Conservation (phyloP, 495 filamentous ascomycete species). For the Trichoderma asperelloides region DNA sequence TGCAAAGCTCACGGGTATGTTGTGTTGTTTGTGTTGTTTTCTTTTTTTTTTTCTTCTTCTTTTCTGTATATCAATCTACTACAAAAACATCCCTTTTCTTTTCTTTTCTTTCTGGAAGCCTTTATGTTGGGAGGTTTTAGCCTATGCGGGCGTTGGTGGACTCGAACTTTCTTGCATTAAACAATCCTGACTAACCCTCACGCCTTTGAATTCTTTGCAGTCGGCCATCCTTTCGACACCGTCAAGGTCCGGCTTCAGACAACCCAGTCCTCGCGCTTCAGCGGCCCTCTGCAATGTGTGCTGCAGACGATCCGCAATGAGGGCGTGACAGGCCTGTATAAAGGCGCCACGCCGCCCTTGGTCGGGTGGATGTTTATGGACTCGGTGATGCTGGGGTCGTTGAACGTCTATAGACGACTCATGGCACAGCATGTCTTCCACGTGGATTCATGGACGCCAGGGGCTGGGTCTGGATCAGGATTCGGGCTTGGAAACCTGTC, state of each 20-base stretch:
- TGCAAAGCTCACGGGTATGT: constrained; percentile 74
- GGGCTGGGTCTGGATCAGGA: neutral
- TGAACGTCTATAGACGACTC: constrained; percentile 79
- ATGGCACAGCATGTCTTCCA: constrained; percentile 73
- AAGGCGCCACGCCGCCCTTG: constrained; percentile 81
- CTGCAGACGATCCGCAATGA: constrained; percentile 73
- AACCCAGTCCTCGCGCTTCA: constrained; percentile 65
- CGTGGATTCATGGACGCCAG: constrained; percentile 31
- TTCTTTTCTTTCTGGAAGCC: neutral
- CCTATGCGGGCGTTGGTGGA: too few species aligned
- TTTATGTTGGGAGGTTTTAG: too few species aligned
- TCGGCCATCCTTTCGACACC: constrained; percentile 71
- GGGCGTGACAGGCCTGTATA: constrained; percentile 72
- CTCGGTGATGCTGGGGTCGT: constrained; percentile 82
- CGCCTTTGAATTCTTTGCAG: constrained; percentile 16
- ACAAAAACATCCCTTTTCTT: constrained; percentile 7
- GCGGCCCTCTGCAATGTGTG: constrained; percentile 79
- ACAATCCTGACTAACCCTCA: neutral
- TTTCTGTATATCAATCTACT: too few species aligned
- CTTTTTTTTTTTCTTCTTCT: too few species aligned
- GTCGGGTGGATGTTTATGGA: constrained; percentile 99
- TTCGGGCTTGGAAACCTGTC: constrained; percentile 11
- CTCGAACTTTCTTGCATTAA: too few species aligned
- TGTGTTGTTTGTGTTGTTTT: too few species aligned
- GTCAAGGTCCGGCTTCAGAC: constrained; percentile 95